Evolutionary conservation across 2,329 filamentous ascomycete species (phyloP), one percentile per base, ranked within the genome.

Genomic region (Calonectria fujianensis): DNA sequence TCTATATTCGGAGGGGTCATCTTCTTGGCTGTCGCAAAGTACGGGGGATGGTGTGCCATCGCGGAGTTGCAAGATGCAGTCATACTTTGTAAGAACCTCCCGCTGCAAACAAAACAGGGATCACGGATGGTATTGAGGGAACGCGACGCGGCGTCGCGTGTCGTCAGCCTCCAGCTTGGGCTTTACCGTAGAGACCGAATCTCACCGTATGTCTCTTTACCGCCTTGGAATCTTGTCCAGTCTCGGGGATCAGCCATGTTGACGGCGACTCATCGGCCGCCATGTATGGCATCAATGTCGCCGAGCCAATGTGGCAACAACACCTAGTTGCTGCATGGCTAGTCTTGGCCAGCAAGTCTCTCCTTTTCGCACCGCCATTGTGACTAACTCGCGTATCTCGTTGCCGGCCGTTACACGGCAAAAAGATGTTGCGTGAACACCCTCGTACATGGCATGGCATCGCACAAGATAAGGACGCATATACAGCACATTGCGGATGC

Each of bases 381-480:
- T 41, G 27, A 7, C 35, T 32, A 39, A 35, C 18, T 8, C 31
- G 6, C 2, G 2, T 29, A 32, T 45, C 27, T n/a, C 16, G 10
- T 27, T 45, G 24, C 24, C 27, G 11, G 32, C 54, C 14, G 41
- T 29, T 37, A 37, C n/a, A 31, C 27, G 27, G n/a, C 24, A 18
- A 29, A 29, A 32, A 70, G 31, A 48, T 9, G 41, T 20, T 18
- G 67, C 52, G 37, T 41, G 67, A 37, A 70, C 67, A 18, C 67
- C 54, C 41, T 70, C 67, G 41, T 70, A 63, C 31, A 50, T 63
- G 13, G 54, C 54, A 41, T 70, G 39, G 54, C 54, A 63, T 31
- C 54, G 39, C 39, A 63, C n/a, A 24, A 27, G 54, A 48, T 37
- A 27, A 24, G 54, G 54, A 18, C n/a, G 37, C 14, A 8, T 31